Percentiles rank a stretch among this genome's conserved stretches.
Evolutionary conservation across 75 land plant species (phyloP).

Genomic region (Sequoiadendron giganteum): DNA sequence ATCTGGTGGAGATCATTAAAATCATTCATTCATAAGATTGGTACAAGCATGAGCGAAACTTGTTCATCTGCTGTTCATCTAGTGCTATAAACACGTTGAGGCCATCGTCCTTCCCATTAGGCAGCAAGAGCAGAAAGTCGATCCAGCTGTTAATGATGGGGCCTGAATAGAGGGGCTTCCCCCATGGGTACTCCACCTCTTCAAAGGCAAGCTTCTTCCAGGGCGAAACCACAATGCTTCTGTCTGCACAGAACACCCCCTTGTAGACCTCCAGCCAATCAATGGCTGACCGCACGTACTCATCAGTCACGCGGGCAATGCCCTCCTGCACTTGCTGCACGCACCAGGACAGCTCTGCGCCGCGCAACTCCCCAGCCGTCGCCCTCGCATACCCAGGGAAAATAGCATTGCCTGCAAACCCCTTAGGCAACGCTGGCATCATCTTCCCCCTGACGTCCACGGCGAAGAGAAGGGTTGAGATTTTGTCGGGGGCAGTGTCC

Average conservation of each 20-base stretch:
- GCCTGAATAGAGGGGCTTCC: constrained; percentile 34
- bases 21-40: no score
- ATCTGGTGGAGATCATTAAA: no score
- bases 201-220: constrained; percentile 52
- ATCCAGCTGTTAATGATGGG: constrained; percentile 37
- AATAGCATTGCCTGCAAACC: constrained; percentile 45
- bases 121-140: constrained; percentile 55
- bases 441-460: constrained; percentile 41
- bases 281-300: constrained; percentile 49
- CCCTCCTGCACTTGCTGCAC: constrained; percentile 45
- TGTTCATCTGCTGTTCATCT: constrained; percentile 38
- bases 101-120: constrained; percentile 38
- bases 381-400: constrained; percentile 41
- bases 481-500: constrained; percentile 2
- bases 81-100: constrained; percentile 42
- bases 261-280: constrained; percentile 53
- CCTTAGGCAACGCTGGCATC: constrained; percentile 30
- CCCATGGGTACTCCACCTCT: constrained; percentile 64
- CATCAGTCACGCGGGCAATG: constrained; percentile 26
- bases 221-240: constrained; percentile 30
- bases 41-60: constrained; percentile 16
- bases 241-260: constrained; percentile 37
- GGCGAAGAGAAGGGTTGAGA: constrained; percentile 36
- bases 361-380: constrained; percentile 22
- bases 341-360: constrained; percentile 16